Conservation (phyloP, 1,284 basidiomycete species). For the Leccinum cinnamomeum region DNA sequence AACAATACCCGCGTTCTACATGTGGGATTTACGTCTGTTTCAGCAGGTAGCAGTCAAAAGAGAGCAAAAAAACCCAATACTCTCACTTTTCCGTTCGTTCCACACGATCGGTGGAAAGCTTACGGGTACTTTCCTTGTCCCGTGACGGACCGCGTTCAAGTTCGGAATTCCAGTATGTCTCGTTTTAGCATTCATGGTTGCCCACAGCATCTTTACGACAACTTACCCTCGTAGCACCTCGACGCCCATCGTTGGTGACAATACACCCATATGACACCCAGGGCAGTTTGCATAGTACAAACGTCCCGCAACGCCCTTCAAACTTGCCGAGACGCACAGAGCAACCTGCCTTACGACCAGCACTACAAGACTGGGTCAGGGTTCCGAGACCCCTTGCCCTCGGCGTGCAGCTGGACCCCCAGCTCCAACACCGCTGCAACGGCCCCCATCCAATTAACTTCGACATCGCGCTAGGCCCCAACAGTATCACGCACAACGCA, state of each 20-base stretch:
- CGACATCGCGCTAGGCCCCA: conserved; percentile 40
- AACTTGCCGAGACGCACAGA: neutral
- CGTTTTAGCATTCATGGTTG: neutral
- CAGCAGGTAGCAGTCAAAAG: neutral
- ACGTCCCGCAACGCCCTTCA: neutral
- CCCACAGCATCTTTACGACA: neutral
- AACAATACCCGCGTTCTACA: neutral
- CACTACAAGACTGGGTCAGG: conserved; percentile 41
- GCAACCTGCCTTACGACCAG: neutral
- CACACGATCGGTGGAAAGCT: conserved; percentile 2
- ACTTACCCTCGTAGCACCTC: conserved; percentile 14
- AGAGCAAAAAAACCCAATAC: neutral
- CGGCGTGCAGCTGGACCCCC: conserved; percentile 54
- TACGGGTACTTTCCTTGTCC: conserved; percentile 1
- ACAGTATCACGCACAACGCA: neutral
- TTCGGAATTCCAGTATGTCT: conserved; percentile 41
- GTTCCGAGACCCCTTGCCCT: conserved; percentile 43
- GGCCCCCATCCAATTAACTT: conserved; percentile 49
- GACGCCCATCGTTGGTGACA: conserved; percentile 18
- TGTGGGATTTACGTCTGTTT: neutral
- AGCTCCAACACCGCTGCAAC: conserved; percentile 45
- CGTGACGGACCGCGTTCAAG: conserved; percentile 20
- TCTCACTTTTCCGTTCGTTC: neutral
- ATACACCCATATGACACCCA: conserved; percentile 26
- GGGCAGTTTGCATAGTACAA: neutral